Evolutionary conservation across 306 rosid genomes (phyloP).

Genomic region (Dryas alaskensis): DNA sequence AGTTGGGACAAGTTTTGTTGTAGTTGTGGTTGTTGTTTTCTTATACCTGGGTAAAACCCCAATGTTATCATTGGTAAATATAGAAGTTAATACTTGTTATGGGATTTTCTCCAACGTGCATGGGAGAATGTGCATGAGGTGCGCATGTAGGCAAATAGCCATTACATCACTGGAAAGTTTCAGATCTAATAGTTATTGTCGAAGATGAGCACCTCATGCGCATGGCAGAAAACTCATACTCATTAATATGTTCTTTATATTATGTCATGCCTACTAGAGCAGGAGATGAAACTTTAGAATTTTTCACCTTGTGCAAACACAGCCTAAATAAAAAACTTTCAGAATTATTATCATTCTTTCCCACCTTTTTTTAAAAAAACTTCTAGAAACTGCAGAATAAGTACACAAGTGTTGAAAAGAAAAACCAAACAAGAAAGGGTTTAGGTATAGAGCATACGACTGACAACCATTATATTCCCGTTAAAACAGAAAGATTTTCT

Average conservation of each 20-base stretch:
- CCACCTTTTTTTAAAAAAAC: background rate
- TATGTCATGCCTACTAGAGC: background rate
- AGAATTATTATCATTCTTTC: background rate
- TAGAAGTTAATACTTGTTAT: background rate
- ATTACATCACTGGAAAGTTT: too few relatives aligned
- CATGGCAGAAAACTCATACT: background rate
- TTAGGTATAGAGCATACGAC: background rate
- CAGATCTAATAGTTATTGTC: too few relatives aligned
- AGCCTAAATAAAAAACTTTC: background rate
- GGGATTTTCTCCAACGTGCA: too few relatives aligned
- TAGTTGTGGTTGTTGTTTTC: background rate
- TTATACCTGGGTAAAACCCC: background rate
- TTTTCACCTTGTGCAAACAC: background rate
- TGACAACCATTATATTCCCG: background rate
- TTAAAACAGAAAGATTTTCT: background rate
- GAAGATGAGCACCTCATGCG: too few relatives aligned
- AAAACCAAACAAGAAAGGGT: background rate
- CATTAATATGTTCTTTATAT: background rate
- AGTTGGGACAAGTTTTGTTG: background rate
- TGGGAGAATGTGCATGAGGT: too few relatives aligned
- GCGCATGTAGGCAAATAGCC: too few relatives aligned
- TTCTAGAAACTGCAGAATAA: conserved; percentile 3
- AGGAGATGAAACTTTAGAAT: background rate
- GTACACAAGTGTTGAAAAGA: background rate
- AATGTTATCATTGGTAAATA: background rate